These are phyloP conservation scores for Trypethelium eluteriae DNA, from an alignment of 495 filamentous ascomycete genomes.

Conservation along the genomic window DNA sequence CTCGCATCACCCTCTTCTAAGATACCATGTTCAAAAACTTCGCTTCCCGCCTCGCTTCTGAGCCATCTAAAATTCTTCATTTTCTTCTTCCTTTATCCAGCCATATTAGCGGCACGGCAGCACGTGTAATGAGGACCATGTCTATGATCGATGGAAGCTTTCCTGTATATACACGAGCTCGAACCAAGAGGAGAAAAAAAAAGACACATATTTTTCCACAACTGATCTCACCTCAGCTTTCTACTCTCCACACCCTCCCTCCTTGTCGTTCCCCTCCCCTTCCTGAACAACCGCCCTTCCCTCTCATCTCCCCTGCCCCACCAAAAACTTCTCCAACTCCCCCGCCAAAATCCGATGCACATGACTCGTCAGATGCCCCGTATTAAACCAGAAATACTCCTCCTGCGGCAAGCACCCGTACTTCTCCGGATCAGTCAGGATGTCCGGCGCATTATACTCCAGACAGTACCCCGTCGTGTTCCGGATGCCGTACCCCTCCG, in stretches of 20 bases:
- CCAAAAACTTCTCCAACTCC: constrained; percentile 31
- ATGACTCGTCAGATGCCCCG: constrained; percentile 45
- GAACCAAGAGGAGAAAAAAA: too few species aligned
- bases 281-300: too few species aligned
- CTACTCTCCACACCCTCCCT: too few species aligned
- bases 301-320: not conserved
- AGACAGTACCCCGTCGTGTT: constrained; percentile 46
- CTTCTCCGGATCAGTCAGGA: constrained; percentile 36
- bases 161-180: constrained; percentile 1
- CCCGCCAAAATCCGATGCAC: constrained; percentile 38
- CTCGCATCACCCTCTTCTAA: not conserved
- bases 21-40: constrained; percentile 4
- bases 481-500: constrained; percentile 39
- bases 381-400: constrained; percentile 49
- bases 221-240: not conserved
- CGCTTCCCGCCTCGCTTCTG: not conserved
- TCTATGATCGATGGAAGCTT: not conserved
- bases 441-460: constrained; percentile 44
- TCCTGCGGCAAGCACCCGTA: constrained; percentile 45
- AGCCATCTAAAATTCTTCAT: not conserved
- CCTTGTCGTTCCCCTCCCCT: too few species aligned
- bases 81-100: not conserved
- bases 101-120: not conserved
- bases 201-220: not conserved
- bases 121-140: not conserved